Percentiles rank a stretch among this genome's conserved stretches.
phyloP scores from a whole-genome alignment of 441 rosid genomes.

The Syzygium syzygioides region DNA sequence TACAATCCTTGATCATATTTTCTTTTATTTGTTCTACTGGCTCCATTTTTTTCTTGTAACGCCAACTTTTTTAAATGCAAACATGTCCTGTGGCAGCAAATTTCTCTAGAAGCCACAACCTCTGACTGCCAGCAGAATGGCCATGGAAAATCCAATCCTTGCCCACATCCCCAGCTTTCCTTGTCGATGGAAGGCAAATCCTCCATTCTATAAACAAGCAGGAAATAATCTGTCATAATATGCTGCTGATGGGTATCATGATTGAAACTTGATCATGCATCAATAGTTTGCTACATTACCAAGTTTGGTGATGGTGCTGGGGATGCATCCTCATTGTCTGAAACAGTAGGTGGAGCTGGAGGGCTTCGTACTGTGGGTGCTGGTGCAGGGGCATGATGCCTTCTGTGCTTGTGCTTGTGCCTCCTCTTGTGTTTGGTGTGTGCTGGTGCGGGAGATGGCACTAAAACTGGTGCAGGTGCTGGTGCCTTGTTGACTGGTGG shows the following conservation, averaged over 20 bases:
- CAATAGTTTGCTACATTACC: conserved; percentile 27
- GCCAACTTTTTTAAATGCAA: conserved; percentile 5
- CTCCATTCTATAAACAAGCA: conserved; percentile 53
- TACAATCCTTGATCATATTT: background rate
- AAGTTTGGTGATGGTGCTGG: conserved; percentile 88
- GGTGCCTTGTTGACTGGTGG: conserved; percentile 45
- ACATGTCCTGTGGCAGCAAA: conserved; percentile 1
- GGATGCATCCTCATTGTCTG: conserved; percentile 48
- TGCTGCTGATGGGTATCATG: background rate
- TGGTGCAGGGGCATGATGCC: conserved; percentile 51
- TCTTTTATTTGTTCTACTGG: background rate
- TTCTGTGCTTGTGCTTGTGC: conserved; percentile 77
- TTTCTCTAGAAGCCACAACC: conserved; percentile 29
- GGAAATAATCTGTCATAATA: background rate
- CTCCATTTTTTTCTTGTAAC: background rate
- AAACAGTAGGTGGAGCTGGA: conserved; percentile 69
- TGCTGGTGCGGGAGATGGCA: conserved; percentile 52
- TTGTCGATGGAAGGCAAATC: conserved; percentile 32
- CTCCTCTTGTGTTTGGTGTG: conserved; percentile 59
- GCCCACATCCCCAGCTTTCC: conserved; percentile 40
- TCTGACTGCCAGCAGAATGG: conserved; percentile 42
- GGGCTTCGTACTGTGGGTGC: conserved; percentile 90
- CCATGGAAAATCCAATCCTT: conserved; percentile 36
- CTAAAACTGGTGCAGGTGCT: conserved; percentile 27
- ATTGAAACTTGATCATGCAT: background rate